A percentile compares a stretch with the other conserved stretches of the same genome.
These are phyloP conservation scores for Globisporangium carolinianum DNA, from an alignment of 352 stramenopile species.

Conservation along the genomic window DNA sequence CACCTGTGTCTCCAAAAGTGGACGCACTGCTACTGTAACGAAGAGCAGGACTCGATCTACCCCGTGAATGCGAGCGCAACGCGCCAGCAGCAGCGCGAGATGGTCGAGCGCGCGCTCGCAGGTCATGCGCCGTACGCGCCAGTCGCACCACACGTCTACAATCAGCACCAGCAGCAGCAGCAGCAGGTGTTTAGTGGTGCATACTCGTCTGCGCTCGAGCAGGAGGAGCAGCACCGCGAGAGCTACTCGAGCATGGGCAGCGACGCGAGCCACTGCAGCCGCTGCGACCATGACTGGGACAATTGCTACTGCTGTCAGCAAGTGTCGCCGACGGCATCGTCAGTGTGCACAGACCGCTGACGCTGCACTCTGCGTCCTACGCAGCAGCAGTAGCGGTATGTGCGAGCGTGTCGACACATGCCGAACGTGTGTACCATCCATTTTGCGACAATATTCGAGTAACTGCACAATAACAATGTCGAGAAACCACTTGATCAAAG, in stretches of 20 bases:
- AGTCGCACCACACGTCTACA: neutral
- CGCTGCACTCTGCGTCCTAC: too few relatives aligned
- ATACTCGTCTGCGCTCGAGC: neutral
- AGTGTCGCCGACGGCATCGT: conserved; percentile 58
- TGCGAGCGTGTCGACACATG: neutral
- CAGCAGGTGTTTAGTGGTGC: neutral
- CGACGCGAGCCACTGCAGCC: conserved; percentile 59
- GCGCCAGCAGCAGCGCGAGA: conserved; percentile 11
- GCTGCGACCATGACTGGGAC: conserved; percentile 62
- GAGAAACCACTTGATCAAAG: neutral
- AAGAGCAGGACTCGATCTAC: conserved; percentile 66
- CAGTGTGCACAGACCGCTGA: conserved; percentile 48
- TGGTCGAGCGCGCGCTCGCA: conserved; percentile 10
- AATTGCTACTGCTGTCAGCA: conserved; percentile 74
- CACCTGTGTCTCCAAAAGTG: conserved; percentile 76
- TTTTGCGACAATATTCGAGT: neutral
- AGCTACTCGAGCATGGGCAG: conserved; percentile 48
- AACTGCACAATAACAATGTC: neutral
- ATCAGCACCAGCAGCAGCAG: conserved; percentile 3
- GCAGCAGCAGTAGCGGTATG: neutral
- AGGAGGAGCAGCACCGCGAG: conserved; percentile 14
- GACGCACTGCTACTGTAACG: conserved; percentile 86
- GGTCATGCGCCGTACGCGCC: conserved; percentile 9
- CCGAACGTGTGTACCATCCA: neutral
- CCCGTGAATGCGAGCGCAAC: conserved; percentile 22